Evolutionary conservation across 768 basidiomycete species (phyloP), one percentile per base, ranked within the genome.

Genomic region (Punctularia strigosozonata): DNA sequence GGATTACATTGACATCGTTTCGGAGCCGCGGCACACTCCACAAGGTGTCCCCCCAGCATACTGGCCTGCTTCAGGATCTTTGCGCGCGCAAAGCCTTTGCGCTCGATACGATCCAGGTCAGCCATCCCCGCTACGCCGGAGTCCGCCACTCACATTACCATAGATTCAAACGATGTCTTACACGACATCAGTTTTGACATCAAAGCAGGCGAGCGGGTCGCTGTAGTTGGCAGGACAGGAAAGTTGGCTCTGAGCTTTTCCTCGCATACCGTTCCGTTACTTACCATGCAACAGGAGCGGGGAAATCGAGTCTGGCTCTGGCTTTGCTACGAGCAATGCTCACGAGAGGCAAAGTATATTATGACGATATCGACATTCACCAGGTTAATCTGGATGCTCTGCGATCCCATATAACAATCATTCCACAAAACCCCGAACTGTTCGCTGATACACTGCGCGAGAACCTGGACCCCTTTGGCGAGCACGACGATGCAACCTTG

Each of bases 361-460:
- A 39, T 20, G 81, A 86, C 46, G 75, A 74, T 5, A 64, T 86
- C 38, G 79, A 85, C 52, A 75, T 83, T 34, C 65, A 73, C 12
- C 69, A 61, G 1, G 66, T 86, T 7, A 80, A 81, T 1, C 58
- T 86, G 4, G 73, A 81, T 54, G 80, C 81, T 48, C 62, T 85
- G 23, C 53, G 80, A 44, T 76, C 68, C 7, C 68, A 73, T 14
- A 61, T 80, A 77, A 83, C 80, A 0, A 78, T 83, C 41, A 73
- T 81, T 45, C 77, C 74, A 40, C 80, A 83, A 59, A 82, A 85
- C 38, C 79, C 83, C 1, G 73, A 78, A 0, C 59, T 88, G 3
- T 86, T 86, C 50, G 65, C 75, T 5, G 84, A 84, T 0, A 80
- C 80, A 0, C 68, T 88, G 3, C 64, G 74, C 31, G 78, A 73